phyloP scores from a whole-genome alignment of 1,284 basidiomycete species.

The Cryptococcus sp. region DNA sequence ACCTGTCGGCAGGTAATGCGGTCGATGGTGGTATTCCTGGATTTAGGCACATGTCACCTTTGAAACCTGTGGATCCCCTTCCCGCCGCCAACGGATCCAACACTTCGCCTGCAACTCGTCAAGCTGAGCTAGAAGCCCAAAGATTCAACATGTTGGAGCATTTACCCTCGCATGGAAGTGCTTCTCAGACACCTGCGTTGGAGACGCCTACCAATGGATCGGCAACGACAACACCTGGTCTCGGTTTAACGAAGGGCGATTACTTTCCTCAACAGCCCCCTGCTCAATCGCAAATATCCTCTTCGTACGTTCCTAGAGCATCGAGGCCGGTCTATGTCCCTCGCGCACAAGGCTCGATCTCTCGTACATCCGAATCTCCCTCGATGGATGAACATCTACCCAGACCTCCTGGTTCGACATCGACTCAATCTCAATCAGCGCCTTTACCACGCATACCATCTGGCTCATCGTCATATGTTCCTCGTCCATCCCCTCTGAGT shows the following conservation, averaged over 20 bases:
- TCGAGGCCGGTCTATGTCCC: constrained; percentile 12
- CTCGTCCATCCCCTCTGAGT: not conserved
- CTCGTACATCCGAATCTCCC: not conserved
- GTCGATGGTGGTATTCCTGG: too few relatives aligned
- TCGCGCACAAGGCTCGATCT: not conserved
- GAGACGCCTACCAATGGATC: not conserved
- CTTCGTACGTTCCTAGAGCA: not conserved
- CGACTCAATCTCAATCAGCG: not conserved
- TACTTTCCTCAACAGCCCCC: not conserved
- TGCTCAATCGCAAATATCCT: not conserved
- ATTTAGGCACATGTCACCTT: too few relatives aligned
- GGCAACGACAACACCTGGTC: not conserved
- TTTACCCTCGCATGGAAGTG: not conserved
- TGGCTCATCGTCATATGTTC: not conserved
- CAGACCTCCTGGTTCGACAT: not conserved
- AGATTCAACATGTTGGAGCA: constrained; percentile 1
- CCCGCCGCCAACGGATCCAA: not conserved
- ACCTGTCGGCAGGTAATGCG: too few relatives aligned
- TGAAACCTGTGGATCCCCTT: not conserved
- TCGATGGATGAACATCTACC: not conserved
- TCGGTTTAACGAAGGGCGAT: not conserved
- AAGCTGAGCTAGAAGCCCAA: not conserved
- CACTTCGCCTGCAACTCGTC: not conserved
- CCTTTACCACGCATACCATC: too few relatives aligned
- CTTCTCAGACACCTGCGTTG: constrained; percentile 1